Base-by-base conservation (phyloP, 352 stramenopile genomes). In the Pythium pyrilobum region DNA sequence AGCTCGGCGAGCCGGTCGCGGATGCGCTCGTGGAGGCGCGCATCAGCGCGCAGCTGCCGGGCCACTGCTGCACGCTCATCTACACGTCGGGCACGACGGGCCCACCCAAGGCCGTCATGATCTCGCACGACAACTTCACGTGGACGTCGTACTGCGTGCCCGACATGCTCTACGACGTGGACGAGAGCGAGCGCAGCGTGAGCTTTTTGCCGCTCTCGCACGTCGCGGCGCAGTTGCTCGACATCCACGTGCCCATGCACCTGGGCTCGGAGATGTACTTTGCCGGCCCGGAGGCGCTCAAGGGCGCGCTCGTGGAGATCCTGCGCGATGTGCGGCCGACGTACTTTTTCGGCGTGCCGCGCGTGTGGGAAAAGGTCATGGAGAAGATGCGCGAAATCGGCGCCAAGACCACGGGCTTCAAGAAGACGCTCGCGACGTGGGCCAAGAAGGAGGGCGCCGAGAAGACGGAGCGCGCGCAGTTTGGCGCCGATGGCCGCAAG, bases 61-160 rank as follows among this genome's bases (percentile, higher is more conserved):
- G 73, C 18, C 71, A 89, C 56, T 89, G 83, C 63, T 81, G 72
- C 42, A 90, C 84, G 36, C 66, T 97, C 21, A 95, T 97, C 57
- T 97, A 97, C 74, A 97, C 88, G 25, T 96, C 81, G 2, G 92
- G 92, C 31, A 86, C 77, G 27, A 89, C 77, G 6, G 77, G 77
- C 13, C 64, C 67, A 21, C 69, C 77, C 15, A 89, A 89, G 62
- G 77, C 66, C 55, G 77, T 86, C 33, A 86, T 89, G 77, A 77
- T 89, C 66, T 86, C 75, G 18, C 74, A 89, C 53, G 77, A 89
- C 64, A 85, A 85, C 53, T 78, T 87, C 43, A 84, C 77, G 18
- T 89, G 79, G 79, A 84, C 74, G 16, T 69, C 78, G 25, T 76
- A 73, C 44, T 67, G 65, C 38, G 55, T 81, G 15, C 67, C 83